Conservation (phyloP, 495 filamentous ascomycete species). For the Amorphotheca resinae region DNA sequence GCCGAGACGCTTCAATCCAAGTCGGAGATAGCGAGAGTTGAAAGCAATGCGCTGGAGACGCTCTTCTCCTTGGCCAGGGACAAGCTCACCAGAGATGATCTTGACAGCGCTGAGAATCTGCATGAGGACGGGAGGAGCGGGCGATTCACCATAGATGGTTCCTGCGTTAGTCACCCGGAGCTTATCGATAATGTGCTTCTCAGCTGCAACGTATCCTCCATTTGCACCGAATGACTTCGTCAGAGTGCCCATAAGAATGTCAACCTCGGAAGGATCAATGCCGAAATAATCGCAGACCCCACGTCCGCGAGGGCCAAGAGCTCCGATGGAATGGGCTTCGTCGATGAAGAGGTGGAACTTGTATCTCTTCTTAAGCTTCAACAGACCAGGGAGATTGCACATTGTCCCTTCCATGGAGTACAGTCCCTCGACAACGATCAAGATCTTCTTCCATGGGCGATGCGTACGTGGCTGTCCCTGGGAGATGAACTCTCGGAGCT, state of each 20-base stretch:
- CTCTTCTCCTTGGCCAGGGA: conserved; percentile 88
- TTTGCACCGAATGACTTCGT: conserved; percentile 99
- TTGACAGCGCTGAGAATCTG: conserved; percentile 78
- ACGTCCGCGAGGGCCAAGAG: conserved; percentile 73
- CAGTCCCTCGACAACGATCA: conserved; percentile 90
- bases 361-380: conserved; percentile 83
- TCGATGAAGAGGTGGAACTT: conserved; percentile 94
- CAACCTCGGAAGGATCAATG: conserved; percentile 75
- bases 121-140: conserved; percentile 71
- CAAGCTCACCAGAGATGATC: conserved; percentile 77
- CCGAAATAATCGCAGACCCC: conserved; percentile 97
- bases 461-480: conserved; percentile 95
- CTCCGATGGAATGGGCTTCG: conserved; percentile 93
- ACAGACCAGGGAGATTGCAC: conserved; percentile 81
- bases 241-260: conserved; percentile 95
- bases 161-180: conserved; percentile 76
- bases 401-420: conserved; percentile 99
- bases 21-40: conserved; percentile 94
- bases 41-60: conserved; percentile 92
- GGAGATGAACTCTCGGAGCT: conserved; percentile 80
- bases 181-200: conserved; percentile 85
- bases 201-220: conserved; percentile 86
- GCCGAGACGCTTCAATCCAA: conserved; percentile 91
- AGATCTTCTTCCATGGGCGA: conserved; percentile 96
- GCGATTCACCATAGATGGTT: conserved; percentile 77